A percentile compares a stretch with the other conserved stretches of the same genome.
Evolutionary conservation across 2,329 filamentous ascomycete genomes (phyloP).

Genomic region (Plenodomus biglobosus): DNA sequence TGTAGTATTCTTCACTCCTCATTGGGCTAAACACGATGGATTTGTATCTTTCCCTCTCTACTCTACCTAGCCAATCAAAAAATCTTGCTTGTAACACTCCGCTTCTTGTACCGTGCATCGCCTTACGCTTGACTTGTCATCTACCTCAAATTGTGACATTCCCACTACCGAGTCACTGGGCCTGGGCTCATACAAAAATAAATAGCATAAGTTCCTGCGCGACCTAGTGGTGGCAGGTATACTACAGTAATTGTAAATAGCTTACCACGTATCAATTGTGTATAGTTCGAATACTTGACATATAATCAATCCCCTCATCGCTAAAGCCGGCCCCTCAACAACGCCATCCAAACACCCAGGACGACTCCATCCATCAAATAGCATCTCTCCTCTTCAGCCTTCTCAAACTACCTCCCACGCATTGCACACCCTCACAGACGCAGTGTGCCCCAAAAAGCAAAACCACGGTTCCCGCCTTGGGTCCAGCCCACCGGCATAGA

Average conservation of each 20-base stretch:
- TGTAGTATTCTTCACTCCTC: slow-evolving; percentile 26
- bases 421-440: neutral
- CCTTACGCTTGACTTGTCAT: neutral
- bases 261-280: no score
- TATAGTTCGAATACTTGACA: no score
- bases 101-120: neutral
- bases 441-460: slow-evolving; percentile 21
- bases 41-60: slow-evolving; percentile 13
- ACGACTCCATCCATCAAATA: neutral
- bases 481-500: slow-evolving; percentile 16
- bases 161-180: neutral
- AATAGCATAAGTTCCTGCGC: neutral
- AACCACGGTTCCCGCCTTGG: slow-evolving; percentile 27
- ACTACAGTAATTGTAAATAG: neutral
- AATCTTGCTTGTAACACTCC: slow-evolving; percentile 8
- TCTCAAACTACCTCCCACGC: neutral
- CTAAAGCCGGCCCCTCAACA: no score
- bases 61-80: slow-evolving; percentile 18
- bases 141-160: neutral
- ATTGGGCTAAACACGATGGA: slow-evolving; percentile 4
- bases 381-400: slow-evolving; percentile 1
- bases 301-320: no score
- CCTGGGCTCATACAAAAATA: neutral
- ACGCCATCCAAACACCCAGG: no score
- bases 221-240: neutral